phyloP scores from a whole-genome alignment of 2,329 filamentous ascomycete species.

The Venturia oleaginea region DNA sequence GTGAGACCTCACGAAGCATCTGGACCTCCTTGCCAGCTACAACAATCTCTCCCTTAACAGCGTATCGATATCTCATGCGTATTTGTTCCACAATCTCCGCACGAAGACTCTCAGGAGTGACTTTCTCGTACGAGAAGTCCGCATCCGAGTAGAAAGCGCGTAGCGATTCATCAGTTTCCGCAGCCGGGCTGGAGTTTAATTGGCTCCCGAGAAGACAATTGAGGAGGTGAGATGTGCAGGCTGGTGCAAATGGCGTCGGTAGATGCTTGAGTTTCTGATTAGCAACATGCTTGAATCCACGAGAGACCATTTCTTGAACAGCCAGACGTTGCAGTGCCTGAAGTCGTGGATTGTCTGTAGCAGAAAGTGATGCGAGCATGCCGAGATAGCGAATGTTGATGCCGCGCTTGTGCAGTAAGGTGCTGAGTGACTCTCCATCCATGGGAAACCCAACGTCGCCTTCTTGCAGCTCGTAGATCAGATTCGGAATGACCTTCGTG shows the following conservation, averaged over 20 bases:
- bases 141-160: conserved; percentile 70
- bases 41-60: conserved; percentile 60
- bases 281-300: conserved; percentile 88
- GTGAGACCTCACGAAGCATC: conserved; percentile 75
- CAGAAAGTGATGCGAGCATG: conserved; percentile 61
- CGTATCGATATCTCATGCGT: conserved; percentile 65
- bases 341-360: conserved; percentile 54
- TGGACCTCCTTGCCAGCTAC: conserved; percentile 64
- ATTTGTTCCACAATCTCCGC: conserved; percentile 64
- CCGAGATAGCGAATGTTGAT: conserved; percentile 97
- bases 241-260: conserved; percentile 68
- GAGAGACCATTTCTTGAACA: conserved; percentile 87
- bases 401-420: conserved; percentile 88
- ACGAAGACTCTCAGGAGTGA: conserved; percentile 64
- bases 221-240: conserved; percentile 75
- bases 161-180: conserved; percentile 67
- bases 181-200: conserved; percentile 66
- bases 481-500: conserved; percentile 68
- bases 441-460: conserved; percentile 96
- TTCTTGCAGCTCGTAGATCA: conserved; percentile 79
- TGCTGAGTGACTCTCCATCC: conserved; percentile 87
- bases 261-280: conserved; percentile 71
- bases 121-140: conserved; percentile 70
- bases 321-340: conserved; percentile 68
- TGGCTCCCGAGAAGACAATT: conserved; percentile 82